Conservation (phyloP, 306 rosid species). For the Begonia masoniana region DNA sequence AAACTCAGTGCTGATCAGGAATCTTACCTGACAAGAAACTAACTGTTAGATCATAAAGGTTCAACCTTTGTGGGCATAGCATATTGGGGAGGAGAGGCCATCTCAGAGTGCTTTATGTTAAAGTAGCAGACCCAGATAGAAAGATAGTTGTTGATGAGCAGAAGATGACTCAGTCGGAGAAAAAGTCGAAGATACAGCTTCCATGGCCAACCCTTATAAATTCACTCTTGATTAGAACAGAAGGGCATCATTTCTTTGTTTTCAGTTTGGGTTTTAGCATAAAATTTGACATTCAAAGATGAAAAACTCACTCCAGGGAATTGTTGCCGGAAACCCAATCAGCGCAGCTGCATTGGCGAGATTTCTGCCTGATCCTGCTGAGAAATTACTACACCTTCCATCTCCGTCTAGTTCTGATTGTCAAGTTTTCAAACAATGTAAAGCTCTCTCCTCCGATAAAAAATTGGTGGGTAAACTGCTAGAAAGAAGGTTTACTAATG, state of each 20-base stretch:
- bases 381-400: background rate
- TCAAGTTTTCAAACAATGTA: constrained; percentile 16
- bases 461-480: constrained; percentile 9
- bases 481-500: background rate
- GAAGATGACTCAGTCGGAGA: constrained; percentile 20
- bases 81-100: background rate
- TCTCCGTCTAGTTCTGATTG: constrained; percentile 6
- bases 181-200: constrained; percentile 12
- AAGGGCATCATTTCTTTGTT: background rate
- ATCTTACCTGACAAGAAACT: constrained; percentile 8
- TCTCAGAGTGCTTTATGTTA: constrained; percentile 10
- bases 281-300: constrained; percentile 6
- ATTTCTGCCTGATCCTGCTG: constrained; percentile 20
- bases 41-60: constrained; percentile 5
- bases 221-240: constrained; percentile 7
- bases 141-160: constrained; percentile 15
- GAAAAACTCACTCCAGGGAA: constrained; percentile 22
- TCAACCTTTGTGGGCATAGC: background rate
- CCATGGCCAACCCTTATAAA: constrained; percentile 15
- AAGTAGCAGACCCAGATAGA: constrained; percentile 24
- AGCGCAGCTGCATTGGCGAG: constrained; percentile 17
- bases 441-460: background rate
- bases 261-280: background rate
- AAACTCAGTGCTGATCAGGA: background rate
- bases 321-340: constrained; percentile 25